A percentile compares a stretch with the other conserved stretches of the same genome.
phyloP scores from a whole-genome alignment of 176 grass and related monocot genomes.

The Aegilops umbellulata region DNA sequence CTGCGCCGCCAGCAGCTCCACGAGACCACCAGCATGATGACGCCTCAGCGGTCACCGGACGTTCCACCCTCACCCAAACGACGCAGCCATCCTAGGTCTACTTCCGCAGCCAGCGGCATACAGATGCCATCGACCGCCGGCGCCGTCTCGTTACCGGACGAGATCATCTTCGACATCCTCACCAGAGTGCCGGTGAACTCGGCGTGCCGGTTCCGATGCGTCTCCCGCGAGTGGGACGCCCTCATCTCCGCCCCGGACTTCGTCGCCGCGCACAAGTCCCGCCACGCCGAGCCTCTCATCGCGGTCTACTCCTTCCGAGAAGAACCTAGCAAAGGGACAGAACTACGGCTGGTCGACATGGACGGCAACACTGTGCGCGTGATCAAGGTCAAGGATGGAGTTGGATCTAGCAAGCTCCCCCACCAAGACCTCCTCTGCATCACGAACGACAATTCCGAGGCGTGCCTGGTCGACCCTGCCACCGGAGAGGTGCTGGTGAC shows the following conservation, averaged over 20 bases:
- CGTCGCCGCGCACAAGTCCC: not conserved
- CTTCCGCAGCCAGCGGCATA: too few relatives aligned
- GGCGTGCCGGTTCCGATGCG: too few relatives aligned
- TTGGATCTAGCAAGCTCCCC: not conserved
- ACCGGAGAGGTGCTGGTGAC: not conserved
- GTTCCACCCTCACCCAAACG: too few relatives aligned
- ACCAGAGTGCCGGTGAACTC: too few relatives aligned
- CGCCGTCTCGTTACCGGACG: too few relatives aligned
- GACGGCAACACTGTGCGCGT: not conserved
- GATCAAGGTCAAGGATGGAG: not conserved
- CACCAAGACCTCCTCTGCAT: not conserved
- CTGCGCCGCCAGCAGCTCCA: too few relatives aligned
- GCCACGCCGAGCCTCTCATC: not conserved
- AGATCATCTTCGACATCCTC: too few relatives aligned
- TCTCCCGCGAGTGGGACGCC: too few relatives aligned
- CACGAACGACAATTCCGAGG: not conserved
- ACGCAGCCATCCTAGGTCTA: too few relatives aligned
- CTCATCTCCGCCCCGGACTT: not conserved
- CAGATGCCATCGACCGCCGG: too few relatives aligned
- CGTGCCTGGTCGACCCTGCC: not conserved
- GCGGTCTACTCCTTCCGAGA: not conserved
- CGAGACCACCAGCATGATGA: too few relatives aligned
- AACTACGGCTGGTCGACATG: not conserved
- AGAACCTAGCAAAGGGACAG: not conserved
- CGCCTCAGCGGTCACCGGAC: too few relatives aligned